Conservation (phyloP, 345 rosid genomes). For the Eucalyptus shirleyi region DNA sequence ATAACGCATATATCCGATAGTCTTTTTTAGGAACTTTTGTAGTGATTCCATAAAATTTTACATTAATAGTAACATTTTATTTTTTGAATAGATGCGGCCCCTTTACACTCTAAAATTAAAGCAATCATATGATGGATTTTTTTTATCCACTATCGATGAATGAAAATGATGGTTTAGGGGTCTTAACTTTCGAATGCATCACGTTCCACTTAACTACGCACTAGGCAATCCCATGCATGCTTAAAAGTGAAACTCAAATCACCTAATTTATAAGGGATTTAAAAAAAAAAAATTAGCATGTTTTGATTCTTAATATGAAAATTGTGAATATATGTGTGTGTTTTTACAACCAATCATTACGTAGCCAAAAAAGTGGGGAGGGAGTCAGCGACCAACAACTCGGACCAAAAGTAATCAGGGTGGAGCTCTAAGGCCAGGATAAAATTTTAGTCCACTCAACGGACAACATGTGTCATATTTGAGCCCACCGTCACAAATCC, state of each 20-base stretch:
- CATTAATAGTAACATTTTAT: not conserved
- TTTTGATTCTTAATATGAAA: not conserved
- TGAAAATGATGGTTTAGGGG: not conserved
- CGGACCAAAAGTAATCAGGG: not conserved
- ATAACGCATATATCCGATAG: not conserved
- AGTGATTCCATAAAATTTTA: not conserved
- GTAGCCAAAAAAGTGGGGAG: not conserved
- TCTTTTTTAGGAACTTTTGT: not conserved
- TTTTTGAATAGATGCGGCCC: not conserved
- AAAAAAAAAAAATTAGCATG: not conserved
- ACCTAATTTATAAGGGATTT: not conserved
- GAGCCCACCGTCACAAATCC: too few species aligned
- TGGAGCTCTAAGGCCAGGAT: too few species aligned
- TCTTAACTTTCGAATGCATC: not conserved
- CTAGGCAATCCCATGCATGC: not conserved
- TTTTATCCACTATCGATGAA: not conserved
- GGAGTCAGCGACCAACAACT: conserved; percentile 8
- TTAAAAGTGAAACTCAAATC: not conserved
- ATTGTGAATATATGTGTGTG: not conserved
- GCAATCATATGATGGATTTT: not conserved
- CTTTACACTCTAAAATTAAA: not conserved
- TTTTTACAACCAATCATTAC: not conserved
- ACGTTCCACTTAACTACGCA: not conserved
- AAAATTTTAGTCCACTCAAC: too few species aligned
- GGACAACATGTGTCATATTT: too few species aligned